Evolutionary conservation across 129 eudicot genomes (phyloP), one percentile per base, ranked within the genome.

Genomic region (Lactuca saligna): DNA sequence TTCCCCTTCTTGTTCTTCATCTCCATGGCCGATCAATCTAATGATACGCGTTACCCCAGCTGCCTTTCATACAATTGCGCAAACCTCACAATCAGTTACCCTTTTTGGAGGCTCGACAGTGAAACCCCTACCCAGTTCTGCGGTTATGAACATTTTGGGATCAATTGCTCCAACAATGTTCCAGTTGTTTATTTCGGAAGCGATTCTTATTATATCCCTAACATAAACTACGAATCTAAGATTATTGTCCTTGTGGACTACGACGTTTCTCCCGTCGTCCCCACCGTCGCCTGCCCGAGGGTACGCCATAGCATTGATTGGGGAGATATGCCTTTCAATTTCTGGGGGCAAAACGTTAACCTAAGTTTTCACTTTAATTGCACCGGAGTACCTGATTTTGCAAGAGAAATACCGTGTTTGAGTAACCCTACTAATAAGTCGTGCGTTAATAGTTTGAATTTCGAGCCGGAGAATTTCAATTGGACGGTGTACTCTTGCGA

Each of bases 291-390:
- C 2, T 81, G 86, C 41, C 86, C 77, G 4, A 63, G 70, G 63
- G 69, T 72, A 16, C 33, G 46, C 2, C 80, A 72, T 33, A 63
- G 50, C 61, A 79, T 82, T 17, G 25, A 5, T 0, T 61, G 57
- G 0, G 65, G 37, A 12, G 20, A 7, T 8, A n/a, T 63, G 55
- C 82, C 86, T 14, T 15, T 81, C 0, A 14, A 14, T 55, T 63
- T 15, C 39, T 6, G 50, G 0, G 0, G 1, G 39, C 3, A 0
- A 4, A 63, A 16, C 32, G 2, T 16, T 7, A 65, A 78, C 42
- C 29, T 82, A 15, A 63, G 77, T 51, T 77, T 82, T 61, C 74
- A 82, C 38, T 73, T 73, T 60, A 29, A 82, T 32, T 82, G 86
- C 61, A 49, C 5, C 1, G 9, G 20, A 12, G 7, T 20, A 9